A percentile compares a stretch with the other conserved stretches of the same genome.
These are phyloP conservation scores for Tanozyma kutaoensis DNA, from an alignment of 805 yeast species.

Conservation along the genomic window DNA sequence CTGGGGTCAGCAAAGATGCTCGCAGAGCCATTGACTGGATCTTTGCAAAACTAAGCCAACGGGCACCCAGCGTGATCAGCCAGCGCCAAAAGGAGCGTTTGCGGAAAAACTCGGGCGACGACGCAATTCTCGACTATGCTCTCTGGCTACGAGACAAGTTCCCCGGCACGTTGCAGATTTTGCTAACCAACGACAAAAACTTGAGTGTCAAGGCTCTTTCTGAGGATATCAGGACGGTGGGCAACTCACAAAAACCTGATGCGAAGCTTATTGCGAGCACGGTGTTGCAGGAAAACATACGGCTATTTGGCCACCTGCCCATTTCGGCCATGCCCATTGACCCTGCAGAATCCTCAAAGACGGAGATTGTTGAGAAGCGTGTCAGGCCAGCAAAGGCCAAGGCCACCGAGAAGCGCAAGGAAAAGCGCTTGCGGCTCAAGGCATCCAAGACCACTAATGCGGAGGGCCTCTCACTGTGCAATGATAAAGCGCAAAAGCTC, in stretches of 20 bases:
- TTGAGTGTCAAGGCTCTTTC: slow-evolving; percentile 66
- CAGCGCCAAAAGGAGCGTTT: slow-evolving; percentile 43
- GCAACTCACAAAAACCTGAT: slow-evolving; percentile 31
- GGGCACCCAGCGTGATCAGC: slow-evolving; percentile 40
- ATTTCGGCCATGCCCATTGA: too few species aligned
- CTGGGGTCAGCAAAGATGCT: too few species aligned
- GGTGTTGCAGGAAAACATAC: slow-evolving; percentile 21
- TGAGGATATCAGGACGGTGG: slow-evolving; percentile 53
- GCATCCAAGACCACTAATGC: neutral
- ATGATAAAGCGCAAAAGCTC: slow-evolving; percentile 6
- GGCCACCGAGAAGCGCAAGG: slow-evolving; percentile 3
- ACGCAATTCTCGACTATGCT: slow-evolving; percentile 79
- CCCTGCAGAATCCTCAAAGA: slow-evolving; percentile 2
- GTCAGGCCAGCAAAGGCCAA: neutral
- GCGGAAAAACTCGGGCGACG: slow-evolving; percentile 59
- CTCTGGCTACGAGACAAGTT: too few species aligned
- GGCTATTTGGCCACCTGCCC: slow-evolving; percentile 13
- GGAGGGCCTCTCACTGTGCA: neutral
- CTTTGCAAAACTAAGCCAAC: slow-evolving; percentile 41
- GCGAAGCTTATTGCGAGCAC: slow-evolving; percentile 28
- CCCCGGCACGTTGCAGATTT: too few species aligned
- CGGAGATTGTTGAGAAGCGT: slow-evolving; percentile 3
- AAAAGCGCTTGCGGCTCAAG: slow-evolving; percentile 1
- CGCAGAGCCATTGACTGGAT: slow-evolving; percentile 75
- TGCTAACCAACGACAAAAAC: slow-evolving; percentile 75